Evolutionary conservation across 805 yeast genomes (phyloP).

Genomic region (Yarrowia hollandica): DNA sequence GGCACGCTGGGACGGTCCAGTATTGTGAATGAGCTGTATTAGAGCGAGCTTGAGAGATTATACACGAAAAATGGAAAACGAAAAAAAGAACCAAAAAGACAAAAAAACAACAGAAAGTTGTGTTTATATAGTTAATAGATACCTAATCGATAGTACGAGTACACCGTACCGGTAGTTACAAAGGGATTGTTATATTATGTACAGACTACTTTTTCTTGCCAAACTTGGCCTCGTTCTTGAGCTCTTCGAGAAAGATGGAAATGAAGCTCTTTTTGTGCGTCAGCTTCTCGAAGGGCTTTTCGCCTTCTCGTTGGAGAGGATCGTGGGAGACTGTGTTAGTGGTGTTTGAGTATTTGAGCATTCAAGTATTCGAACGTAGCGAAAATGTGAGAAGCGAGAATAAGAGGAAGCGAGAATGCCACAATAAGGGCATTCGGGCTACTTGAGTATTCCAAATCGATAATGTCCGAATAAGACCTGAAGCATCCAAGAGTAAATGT

Average conservation of each 20-base stretch:
- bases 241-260: slow-evolving; percentile 25
- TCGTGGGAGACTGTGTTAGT: slow-evolving; percentile 27
- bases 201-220: slow-evolving; percentile 18
- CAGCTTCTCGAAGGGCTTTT: slow-evolving; percentile 19
- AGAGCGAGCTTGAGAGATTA: not conserved
- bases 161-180: too few relatives aligned
- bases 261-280: slow-evolving; percentile 21
- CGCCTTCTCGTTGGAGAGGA: slow-evolving; percentile 21
- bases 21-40: slow-evolving; percentile 3
- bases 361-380: not conserved
- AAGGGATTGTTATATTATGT: not conserved
- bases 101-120: too few relatives aligned
- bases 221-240: slow-evolving; percentile 16
- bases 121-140: slow-evolving; percentile 2
- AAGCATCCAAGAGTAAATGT: too few relatives aligned
- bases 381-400: not conserved
- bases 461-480: too few relatives aligned
- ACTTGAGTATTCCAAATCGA: too few relatives aligned
- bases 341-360: too few relatives aligned
- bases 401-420: too few relatives aligned
- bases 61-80: not conserved
- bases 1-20: not conserved
- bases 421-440: too few relatives aligned
- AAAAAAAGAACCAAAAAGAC: not conserved
- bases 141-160: not conserved